Conservation (phyloP, 306 rosid genomes). For the Macrotyloma uniflorum region DNA sequence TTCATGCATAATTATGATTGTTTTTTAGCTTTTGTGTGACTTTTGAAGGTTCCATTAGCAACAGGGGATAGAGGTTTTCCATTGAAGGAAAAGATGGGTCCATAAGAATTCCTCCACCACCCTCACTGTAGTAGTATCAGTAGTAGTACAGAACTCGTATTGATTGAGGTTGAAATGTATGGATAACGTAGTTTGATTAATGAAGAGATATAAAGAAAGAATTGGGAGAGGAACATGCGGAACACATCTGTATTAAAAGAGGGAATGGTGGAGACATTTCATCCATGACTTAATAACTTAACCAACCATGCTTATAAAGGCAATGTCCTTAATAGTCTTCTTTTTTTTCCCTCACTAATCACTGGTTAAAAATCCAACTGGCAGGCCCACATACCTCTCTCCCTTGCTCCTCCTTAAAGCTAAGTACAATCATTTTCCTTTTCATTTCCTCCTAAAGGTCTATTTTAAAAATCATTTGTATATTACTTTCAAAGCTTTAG, state of each 20-base stretch:
- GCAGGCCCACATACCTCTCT: slow-evolving; percentile 65
- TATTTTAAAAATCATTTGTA: slow-evolving; percentile 58
- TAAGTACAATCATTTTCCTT: slow-evolving; percentile 70
- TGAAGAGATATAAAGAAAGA: slow-evolving; percentile 27
- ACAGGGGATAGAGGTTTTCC: neutral
- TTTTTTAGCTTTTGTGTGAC: neutral
- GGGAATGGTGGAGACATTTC: slow-evolving; percentile 77
- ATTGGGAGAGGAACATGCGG: slow-evolving; percentile 34
- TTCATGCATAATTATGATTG: neutral
- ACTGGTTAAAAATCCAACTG: slow-evolving; percentile 39
- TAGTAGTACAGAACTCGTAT: neutral
- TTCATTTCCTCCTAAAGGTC: slow-evolving; percentile 51
- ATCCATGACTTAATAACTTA: slow-evolving; percentile 84
- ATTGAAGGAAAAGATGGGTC: slow-evolving; percentile 41
- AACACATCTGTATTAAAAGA: slow-evolving; percentile 46
- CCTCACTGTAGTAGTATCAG: neutral
- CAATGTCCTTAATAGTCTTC: slow-evolving; percentile 45
- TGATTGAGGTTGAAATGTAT: neutral
- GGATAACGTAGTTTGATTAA: neutral
- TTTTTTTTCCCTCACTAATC: slow-evolving; percentile 34
- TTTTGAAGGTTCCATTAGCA: neutral
- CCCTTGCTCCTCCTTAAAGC: slow-evolving; percentile 95
- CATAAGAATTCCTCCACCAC: too few species aligned
- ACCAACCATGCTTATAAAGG: slow-evolving; percentile 76
- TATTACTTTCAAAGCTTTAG: slow-evolving; percentile 73